Base-by-base conservation (phyloP, 129 eudicot species). In the Saposhnikovia divaricata region DNA sequence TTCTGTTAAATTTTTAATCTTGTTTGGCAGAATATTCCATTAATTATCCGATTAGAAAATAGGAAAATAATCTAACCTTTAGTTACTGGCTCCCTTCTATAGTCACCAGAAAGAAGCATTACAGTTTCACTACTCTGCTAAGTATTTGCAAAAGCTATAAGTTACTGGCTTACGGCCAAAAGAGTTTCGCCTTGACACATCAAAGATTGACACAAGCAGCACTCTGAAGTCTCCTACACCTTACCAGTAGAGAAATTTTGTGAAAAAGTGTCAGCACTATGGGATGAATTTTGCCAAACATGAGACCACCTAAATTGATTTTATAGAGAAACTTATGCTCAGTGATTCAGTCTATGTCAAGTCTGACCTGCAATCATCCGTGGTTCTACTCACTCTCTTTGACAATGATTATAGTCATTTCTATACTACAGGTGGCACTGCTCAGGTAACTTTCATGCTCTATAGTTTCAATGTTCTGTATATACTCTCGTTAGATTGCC, bases 321-420 rank as follows among this genome's bases (percentile, higher is more conserved):
- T n/a, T 44, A 53, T 73, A 4, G 53, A 43, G n/a, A 73, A 73
- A 5, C 77, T 73, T 45, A 44, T 73, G 23, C 74, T 90, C 37
- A 51, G 75, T 7, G 77, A 84, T 9, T 66, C 79, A 6, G 84
- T 90, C 51, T 90, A 83, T 89, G 84, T 88, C 77, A 79, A 75
- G 79, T 28, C 19, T 27, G 93, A 92, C 74, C 66, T 90, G 76
- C 61, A 81, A 21, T 81, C 91, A 16, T 83, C 97, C 16, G 74
- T 89, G 76, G 93, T 90, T 74, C 85, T 90, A n/a, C 88, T 92
- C 46, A 82, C 86, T n/a, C 89, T 92, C 66, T 81, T 96, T 14
- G 98, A 96, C 65, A 92, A 92, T 73, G 98, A 92, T 81, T 90
- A 90, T 23, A 73, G 53, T 8, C 77, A 87, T 77, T 92, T 77